phyloP scores from a whole-genome alignment of 371 early-diverging fungal species.

The Apophysomyces variabilis region DNA sequence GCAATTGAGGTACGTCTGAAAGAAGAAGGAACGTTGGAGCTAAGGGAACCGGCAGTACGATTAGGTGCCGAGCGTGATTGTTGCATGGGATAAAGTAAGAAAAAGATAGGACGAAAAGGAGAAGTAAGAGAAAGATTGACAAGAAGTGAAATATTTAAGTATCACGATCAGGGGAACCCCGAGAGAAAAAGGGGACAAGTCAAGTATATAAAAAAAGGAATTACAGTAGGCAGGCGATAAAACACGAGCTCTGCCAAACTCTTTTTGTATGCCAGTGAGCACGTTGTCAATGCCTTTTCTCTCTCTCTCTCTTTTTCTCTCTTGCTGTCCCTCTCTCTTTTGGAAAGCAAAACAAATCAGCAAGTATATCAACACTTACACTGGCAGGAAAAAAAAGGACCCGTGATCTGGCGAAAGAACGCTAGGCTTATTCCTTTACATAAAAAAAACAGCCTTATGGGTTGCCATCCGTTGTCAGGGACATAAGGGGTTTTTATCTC shows the following conservation, averaged over 20 bases:
- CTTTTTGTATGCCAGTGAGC: too few relatives aligned
- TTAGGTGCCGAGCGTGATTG: constrained; percentile 13
- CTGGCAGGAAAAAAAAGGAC: neutral
- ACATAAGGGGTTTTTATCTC: neutral
- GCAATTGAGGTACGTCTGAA: constrained; percentile 22
- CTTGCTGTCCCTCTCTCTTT: neutral
- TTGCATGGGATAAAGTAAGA: constrained; percentile 13
- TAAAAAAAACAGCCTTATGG: constrained; percentile 5
- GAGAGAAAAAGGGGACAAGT: constrained; percentile 13
- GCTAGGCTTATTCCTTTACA: neutral
- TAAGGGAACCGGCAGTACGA: constrained; percentile 33
- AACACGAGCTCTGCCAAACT: too few relatives aligned
- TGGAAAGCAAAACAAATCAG: neutral
- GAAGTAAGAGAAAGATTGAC: constrained; percentile 16
- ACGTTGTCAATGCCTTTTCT: too few relatives aligned
- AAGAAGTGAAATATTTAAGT: constrained; percentile 13
- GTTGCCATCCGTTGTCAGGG: neutral
- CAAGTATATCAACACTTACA: neutral
- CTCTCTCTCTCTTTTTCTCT: too few relatives aligned
- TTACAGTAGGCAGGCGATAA: constrained; percentile 1
- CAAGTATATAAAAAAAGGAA: constrained; percentile 7
- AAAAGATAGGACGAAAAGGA: constrained; percentile 17
- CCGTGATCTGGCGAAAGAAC: neutral
- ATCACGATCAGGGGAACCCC: too few relatives aligned
- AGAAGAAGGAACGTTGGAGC: constrained; percentile 18